These are phyloP conservation scores for Phascolomyces articulosus DNA, from an alignment of 371 early-diverging fungal species.

Conservation along the genomic window DNA sequence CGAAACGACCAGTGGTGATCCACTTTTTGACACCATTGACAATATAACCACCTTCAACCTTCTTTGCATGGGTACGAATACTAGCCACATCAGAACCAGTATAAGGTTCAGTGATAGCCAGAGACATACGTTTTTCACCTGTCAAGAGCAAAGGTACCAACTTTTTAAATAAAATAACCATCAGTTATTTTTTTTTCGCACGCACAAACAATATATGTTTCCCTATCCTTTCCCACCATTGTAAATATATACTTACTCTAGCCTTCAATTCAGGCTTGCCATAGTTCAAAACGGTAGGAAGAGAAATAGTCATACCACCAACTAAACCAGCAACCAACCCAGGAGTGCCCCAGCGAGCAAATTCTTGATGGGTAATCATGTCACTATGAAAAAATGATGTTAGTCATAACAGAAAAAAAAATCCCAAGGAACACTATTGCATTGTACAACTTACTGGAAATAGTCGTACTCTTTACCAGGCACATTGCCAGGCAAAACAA, in stretches of 20 bases:
- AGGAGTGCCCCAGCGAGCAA: constrained; percentile 52
- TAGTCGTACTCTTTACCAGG: constrained; percentile 63
- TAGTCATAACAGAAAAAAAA: neutral
- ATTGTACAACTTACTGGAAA: constrained; percentile 54
- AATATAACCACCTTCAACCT: constrained; percentile 68
- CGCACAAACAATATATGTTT: too few species aligned
- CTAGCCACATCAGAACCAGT: constrained; percentile 87
- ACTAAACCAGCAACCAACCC: constrained; percentile 43
- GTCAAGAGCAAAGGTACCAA: constrained; percentile 68
- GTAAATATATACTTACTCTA: constrained; percentile 26
- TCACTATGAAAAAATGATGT: constrained; percentile 28
- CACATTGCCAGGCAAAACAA: constrained; percentile 47
- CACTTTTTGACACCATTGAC: constrained; percentile 86
- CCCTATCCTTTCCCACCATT: too few species aligned
- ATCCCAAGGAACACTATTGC: neutral
- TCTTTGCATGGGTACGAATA: constrained; percentile 70
- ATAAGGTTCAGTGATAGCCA: constrained; percentile 67
- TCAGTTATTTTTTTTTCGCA: neutral
- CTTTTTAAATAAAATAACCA: too few species aligned
- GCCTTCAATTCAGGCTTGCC: constrained; percentile 27
- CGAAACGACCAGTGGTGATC: constrained; percentile 57
- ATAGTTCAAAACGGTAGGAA: constrained; percentile 60
- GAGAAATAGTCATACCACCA: constrained; percentile 40
- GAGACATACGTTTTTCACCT: constrained; percentile 77
- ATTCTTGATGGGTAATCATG: constrained; percentile 79